phyloP scores from a whole-genome alignment of 768 basidiomycete species.

The Lactarius psammicola region DNA sequence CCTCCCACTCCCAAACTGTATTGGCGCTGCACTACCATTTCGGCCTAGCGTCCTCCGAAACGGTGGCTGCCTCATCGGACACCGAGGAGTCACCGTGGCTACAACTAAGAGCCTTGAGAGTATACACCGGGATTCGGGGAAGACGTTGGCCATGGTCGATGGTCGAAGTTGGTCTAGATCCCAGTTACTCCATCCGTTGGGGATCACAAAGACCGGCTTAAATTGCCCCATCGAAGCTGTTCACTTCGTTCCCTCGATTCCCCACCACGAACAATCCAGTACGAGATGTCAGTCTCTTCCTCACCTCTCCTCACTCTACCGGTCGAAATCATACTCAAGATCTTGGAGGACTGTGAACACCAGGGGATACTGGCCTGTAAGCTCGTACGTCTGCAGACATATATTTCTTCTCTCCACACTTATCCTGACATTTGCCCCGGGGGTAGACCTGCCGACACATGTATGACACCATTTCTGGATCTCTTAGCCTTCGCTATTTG shows the following conservation, averaged over 20 bases:
- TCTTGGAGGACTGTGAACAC: neutral
- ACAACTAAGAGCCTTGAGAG: neutral
- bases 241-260: neutral
- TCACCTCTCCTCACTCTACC: neutral
- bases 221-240: neutral
- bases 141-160: neutral
- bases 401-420: neutral
- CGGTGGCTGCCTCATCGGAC: neutral
- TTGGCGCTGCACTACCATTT: neutral
- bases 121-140: neutral
- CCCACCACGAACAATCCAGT: neutral
- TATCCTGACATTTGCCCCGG: neutral
- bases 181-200: neutral
- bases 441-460: constrained; percentile 4
- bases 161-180: neutral
- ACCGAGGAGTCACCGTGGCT: neutral
- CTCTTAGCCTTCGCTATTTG: constrained; percentile 10
- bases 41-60: neutral
- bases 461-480: constrained; percentile 1
- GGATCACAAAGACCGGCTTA: neutral
- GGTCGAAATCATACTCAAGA: constrained; percentile 8
- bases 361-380: constrained; percentile 8
- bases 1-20: neutral
- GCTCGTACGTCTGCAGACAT: neutral
- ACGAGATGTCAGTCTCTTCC: neutral